Evolutionary conservation across 2,329 filamentous ascomycete genomes (phyloP), one percentile per base, ranked within the genome.

Genomic region (Aspergillus aculeatus): DNA sequence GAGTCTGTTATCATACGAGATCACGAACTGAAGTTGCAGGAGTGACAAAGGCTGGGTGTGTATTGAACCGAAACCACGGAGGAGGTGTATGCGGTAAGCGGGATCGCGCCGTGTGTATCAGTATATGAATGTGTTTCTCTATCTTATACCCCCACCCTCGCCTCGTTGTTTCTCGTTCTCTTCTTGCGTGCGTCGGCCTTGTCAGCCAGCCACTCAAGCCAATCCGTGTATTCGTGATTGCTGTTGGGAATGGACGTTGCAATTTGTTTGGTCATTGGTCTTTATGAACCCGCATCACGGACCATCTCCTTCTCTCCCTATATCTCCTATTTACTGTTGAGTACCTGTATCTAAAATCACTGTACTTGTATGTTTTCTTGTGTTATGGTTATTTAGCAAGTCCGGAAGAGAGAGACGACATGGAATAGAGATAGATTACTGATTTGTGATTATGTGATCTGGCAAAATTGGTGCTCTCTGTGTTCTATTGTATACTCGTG

Each of bases 281-380:
- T 23, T 23, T 23, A 23, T 6, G 32, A 35, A 19, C n/a, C 47
- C 48, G 47, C 47, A 54, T 53, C 24, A 23, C 35, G 38, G 53
- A 57, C 53, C 49, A 54, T 54, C 48, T 44, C 48, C 49, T 50
- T 50, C 31, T 48, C 44, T 54, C 48, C 41, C 47, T 56, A 9
- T 29, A 2, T 47, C 35, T 47, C 41, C 44, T 48, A 57, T 54
- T 55, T 44, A 16, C 21, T 52, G 32, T 53, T n/a, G 5, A 47
- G 38, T 44, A 19, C 38, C 38, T 44, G 38, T 44, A 44, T 44
- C 38, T 44, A 44, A 44, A 44, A 44, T 44, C 38, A 19, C 38
- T 44, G 38, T 44, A 44, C 38, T 44, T 44, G 38, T 44, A 6
- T 32, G 29, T 50, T 35, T 44, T 11, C 41, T 50, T 21, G 26